phyloP scores from a whole-genome alignment of 805 yeast species.

The Saturnispora hagleri region DNA sequence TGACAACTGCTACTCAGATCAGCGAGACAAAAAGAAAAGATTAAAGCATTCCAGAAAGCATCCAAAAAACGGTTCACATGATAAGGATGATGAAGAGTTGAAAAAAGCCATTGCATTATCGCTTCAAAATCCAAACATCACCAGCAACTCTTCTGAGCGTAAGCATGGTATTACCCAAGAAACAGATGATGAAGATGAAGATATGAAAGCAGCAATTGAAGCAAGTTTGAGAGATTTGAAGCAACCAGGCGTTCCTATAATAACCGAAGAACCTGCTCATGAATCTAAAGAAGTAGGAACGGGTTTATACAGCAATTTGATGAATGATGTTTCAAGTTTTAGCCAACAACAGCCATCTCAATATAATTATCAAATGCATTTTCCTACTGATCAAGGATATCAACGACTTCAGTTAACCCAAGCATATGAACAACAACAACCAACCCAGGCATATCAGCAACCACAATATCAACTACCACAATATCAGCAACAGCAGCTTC shows the following conservation, averaged over 20 bases:
- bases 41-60: constrained; percentile 6
- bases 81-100: constrained; percentile 68
- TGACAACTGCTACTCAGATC: constrained; percentile 72
- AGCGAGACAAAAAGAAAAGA: constrained; percentile 30
- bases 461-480: not conserved
- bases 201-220: constrained; percentile 87
- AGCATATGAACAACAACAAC: not conserved
- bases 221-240: constrained; percentile 78
- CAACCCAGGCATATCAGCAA: not conserved
- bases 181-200: constrained; percentile 69
- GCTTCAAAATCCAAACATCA: constrained; percentile 42
- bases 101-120: constrained; percentile 73
- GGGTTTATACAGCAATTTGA: constrained; percentile 22
- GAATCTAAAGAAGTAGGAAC: constrained; percentile 9
- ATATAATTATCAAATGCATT: constrained; percentile 11
- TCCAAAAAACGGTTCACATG: constrained; percentile 16
- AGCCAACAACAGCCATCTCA: not conserved
- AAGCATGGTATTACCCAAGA: constrained; percentile 6
- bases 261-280: constrained; percentile 10
- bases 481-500: not conserved
- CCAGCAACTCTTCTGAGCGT: constrained; percentile 2
- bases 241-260: constrained; percentile 8
- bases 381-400: constrained; percentile 10
- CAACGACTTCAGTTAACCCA: not conserved
- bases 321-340: constrained; percentile 9